phyloP scores from a whole-genome alignment of 1,284 basidiomycete species.

The Boletellus sp. region DNA sequence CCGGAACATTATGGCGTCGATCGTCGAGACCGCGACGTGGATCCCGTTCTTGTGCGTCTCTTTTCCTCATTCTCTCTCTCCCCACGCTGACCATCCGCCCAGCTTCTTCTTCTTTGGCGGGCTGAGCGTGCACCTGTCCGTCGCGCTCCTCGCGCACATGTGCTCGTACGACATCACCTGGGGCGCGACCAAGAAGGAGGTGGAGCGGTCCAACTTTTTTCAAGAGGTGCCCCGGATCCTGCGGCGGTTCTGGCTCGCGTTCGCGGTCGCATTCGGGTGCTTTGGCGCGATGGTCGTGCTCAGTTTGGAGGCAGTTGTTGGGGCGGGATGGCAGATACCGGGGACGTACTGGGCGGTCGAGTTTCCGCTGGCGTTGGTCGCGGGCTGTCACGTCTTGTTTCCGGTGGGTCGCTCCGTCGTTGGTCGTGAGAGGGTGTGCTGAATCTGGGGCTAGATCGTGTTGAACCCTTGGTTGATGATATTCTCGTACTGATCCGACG shows the following conservation, averaged over 20 bases:
- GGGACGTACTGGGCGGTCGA: conserved; percentile 64
- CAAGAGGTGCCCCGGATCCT: conserved; percentile 80
- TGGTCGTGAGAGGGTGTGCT: too few relatives aligned
- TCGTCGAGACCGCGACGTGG: conserved; percentile 57
- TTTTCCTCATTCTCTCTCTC: background rate
- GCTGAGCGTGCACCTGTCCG: conserved; percentile 66
- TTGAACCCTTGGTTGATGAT: conserved; percentile 80
- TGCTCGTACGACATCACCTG: conserved; percentile 85
- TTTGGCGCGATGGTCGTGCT: conserved; percentile 43
- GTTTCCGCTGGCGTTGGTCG: conserved; percentile 57
- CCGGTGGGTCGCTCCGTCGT: conserved; percentile 45
- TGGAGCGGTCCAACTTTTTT: conserved; percentile 83
- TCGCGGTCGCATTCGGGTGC: conserved; percentile 23
- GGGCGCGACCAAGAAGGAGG: conserved; percentile 77
- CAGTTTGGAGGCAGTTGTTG: conserved; percentile 38
- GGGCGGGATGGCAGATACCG: conserved; percentile 43
- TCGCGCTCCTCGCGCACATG: conserved; percentile 72
- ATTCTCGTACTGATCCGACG: conserved; percentile 56
- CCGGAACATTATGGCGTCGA: conserved; percentile 42
- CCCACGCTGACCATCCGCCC: background rate
- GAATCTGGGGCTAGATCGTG: conserved; percentile 48
- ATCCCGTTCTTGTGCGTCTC: conserved; percentile 69
- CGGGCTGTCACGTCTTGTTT: conserved; percentile 62
- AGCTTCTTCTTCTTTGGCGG: conserved; percentile 87
- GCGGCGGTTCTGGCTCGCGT: conserved; percentile 49